Percentiles rank a stretch among this genome's conserved stretches.
phyloP scores from a whole-genome alignment of 1,139 yeast species.

The Kluyveromyces marxianus region DNA sequence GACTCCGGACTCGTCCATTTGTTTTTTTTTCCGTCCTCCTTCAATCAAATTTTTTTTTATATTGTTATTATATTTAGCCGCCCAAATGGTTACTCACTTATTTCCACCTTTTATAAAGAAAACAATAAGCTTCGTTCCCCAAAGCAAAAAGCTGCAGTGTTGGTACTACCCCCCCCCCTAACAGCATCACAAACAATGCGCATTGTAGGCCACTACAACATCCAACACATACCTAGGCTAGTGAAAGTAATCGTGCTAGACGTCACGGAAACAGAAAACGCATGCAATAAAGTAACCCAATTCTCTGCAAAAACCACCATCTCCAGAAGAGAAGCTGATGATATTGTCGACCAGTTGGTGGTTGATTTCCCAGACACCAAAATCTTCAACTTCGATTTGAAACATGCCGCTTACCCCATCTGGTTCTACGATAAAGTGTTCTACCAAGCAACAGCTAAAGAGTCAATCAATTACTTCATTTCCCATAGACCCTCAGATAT shows the following conservation, averaged over 20 bases:
- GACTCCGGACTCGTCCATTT: conserved; percentile 81
- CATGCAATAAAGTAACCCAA: neutral
- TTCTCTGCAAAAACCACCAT: neutral
- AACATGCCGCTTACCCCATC: neutral
- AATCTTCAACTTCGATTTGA: conserved; percentile 2
- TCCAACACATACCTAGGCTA: neutral
- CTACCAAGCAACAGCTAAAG: neutral
- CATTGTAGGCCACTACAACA: neutral
- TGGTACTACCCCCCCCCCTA: too few relatives aligned
- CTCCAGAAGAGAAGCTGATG: neutral
- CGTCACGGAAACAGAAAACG: neutral
- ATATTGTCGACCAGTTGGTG: neutral
- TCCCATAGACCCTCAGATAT: conserved; percentile 1
- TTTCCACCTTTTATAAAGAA: too few relatives aligned
- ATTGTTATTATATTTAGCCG: too few relatives aligned
- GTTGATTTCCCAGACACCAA: neutral
- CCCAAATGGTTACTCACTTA: too few relatives aligned
- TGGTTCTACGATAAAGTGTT: conserved; percentile 4
- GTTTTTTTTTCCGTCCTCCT: conserved; percentile 14
- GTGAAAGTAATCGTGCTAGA: conserved; percentile 1
- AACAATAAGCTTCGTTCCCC: too few relatives aligned
- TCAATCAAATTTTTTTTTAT: neutral
- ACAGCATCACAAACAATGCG: neutral
- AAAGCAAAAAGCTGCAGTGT: too few relatives aligned
- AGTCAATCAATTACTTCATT: neutral